These are phyloP conservation scores for Thermochaetoides dissita DNA, from an alignment of 2,329 filamentous ascomycete genomes.

Conservation along the genomic window DNA sequence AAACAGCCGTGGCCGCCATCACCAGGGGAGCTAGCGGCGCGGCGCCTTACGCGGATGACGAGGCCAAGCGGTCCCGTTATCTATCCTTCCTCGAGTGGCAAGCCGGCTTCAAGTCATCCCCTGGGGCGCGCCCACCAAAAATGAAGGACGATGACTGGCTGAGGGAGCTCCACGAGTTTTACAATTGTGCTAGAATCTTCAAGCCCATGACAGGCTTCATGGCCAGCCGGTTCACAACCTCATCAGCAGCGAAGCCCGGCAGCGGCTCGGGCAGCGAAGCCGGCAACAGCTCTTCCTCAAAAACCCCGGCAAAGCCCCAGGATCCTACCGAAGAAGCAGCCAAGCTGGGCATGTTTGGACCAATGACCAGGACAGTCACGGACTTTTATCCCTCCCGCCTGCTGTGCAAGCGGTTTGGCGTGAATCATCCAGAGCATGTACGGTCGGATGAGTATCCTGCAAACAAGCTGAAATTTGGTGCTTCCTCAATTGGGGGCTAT, in stretches of 20 bases:
- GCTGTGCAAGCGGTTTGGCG: slow-evolving; percentile 88
- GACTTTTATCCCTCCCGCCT: slow-evolving; percentile 71
- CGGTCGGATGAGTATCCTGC: slow-evolving; percentile 34
- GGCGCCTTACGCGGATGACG: slow-evolving; percentile 72
- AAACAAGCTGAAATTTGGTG: slow-evolving; percentile 5
- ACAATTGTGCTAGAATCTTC: slow-evolving; percentile 55
- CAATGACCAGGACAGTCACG: slow-evolving; percentile 59
- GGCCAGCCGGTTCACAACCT: slow-evolving; percentile 81
- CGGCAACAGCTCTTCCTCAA: slow-evolving; percentile 25
- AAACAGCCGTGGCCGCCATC: slow-evolving; percentile 54
- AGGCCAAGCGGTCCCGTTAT: slow-evolving; percentile 67
- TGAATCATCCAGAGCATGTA: slow-evolving; percentile 60
- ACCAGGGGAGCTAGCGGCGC: slow-evolving; percentile 51
- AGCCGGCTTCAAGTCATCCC: slow-evolving; percentile 44
- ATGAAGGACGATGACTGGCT: slow-evolving; percentile 58
- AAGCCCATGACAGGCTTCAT: slow-evolving; percentile 84
- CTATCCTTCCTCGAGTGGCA: slow-evolving; percentile 65
- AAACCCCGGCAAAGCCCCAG: slow-evolving; percentile 40
- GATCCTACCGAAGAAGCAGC: slow-evolving; percentile 80
- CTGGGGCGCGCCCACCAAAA: slow-evolving; percentile 34
- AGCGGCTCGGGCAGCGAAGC: slow-evolving; percentile 8
- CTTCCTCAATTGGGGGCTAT: slow-evolving; percentile 4
- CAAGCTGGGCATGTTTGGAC: slow-evolving; percentile 81
- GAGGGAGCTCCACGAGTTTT: slow-evolving; percentile 66
- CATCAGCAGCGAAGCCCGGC: slow-evolving; percentile 28